phyloP scores from a whole-genome alignment of 371 early-diverging fungal species.

The Saksenaea oblongispora region DNA sequence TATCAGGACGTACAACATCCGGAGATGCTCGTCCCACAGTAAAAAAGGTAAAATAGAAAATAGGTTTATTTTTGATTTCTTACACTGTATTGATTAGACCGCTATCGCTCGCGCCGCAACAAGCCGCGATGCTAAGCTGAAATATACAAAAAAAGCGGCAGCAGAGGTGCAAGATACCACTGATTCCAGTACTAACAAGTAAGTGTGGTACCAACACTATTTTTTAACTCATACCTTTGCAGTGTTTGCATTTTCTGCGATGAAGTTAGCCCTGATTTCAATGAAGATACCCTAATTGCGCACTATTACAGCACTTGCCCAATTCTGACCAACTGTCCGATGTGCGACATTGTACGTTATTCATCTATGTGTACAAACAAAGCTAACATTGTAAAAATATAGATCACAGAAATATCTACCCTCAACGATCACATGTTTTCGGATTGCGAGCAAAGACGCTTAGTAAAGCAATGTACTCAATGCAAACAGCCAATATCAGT shows the following conservation, averaged over 20 bases:
- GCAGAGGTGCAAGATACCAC: neutral
- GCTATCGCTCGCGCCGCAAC: neutral
- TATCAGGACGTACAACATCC: neutral
- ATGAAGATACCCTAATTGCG: constrained; percentile 65
- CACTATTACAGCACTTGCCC: constrained; percentile 80
- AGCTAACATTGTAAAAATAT: constrained; percentile 7
- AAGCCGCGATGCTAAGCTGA: neutral
- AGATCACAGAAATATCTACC: constrained; percentile 74
- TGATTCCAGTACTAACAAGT: neutral
- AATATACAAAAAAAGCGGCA: neutral
- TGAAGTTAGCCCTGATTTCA: constrained; percentile 60
- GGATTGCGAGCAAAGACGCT: constrained; percentile 61
- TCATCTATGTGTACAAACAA: neutral
- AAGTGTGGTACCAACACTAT: neutral
- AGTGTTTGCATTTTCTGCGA: constrained; percentile 76
- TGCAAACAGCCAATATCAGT: constrained; percentile 62
- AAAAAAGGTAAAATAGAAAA: neutral
- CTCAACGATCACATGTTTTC: constrained; percentile 60
- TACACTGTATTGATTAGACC: neutral
- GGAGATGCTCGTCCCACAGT: neutral
- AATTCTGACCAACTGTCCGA: constrained; percentile 67
- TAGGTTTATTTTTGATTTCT: neutral
- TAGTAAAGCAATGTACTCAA: constrained; percentile 58
- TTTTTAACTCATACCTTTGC: neutral
- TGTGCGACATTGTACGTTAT: constrained; percentile 65